Base-by-base conservation (phyloP, 768 basidiomycete genomes). In the Termitomyces sp. region DNA sequence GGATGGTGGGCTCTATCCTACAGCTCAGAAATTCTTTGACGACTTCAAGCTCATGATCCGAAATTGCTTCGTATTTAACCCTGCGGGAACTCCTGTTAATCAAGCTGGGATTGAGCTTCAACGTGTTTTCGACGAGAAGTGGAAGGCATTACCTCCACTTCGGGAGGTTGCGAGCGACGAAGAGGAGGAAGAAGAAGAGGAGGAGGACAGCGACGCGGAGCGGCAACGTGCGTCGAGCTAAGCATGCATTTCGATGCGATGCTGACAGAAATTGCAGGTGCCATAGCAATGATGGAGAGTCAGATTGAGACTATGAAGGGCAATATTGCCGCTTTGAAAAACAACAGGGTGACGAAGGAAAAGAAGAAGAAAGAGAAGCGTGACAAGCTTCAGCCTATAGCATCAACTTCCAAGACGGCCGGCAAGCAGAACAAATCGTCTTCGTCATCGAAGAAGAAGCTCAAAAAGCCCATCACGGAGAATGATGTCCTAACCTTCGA, bases 21-120 rank as follows among this genome's bases (percentile, higher is more conserved):
- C 79, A n/a, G 88, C 91, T 2, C 77, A 83, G 49, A 86, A 88
- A 68, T 94, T 98, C 70, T 87, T 89, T 62, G 84, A 87, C 32
- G 97, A 99, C 73, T 91, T 98, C 77, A 91, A 89, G 72, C 77
- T 96, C 60, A 95, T 98, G 90, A 89, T 98, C 66, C 82, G 87
- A 49, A 99, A 99, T 71, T 98, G 95, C 70, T 88, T 90, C 70
- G 74, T 81, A 2, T 99, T 95, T 79, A 98, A 99, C 65, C 94
- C 95, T 7, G 79, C 85, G 24, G 90, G 89, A 33, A 92, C 93
- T 8, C 83, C 85, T 32, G 96, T 98, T 56, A 88, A 95, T 67
- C 82, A 86, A 51, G 90, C 93, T 20, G 97, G 95, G 7, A 81
- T 85, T 46, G 86, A 93, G 49, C 76, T 98, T n/a, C 85, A 94